Conservation (phyloP, 202 grass and related monocot genomes). For the Digitaria exilis region DNA sequence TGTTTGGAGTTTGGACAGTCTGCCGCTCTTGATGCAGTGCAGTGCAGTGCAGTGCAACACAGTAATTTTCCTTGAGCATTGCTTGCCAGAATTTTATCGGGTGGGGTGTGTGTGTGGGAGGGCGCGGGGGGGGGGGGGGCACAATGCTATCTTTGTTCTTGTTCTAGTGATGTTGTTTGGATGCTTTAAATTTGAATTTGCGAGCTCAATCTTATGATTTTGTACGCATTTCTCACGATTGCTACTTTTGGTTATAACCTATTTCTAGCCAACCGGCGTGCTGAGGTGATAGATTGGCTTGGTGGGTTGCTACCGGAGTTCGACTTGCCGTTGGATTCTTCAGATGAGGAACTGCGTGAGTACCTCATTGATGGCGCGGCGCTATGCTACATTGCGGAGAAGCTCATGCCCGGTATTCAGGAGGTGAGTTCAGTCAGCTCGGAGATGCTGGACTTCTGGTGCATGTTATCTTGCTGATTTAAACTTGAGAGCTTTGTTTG, state of each 20-base stretch:
- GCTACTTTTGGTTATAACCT: constrained; percentile 26
- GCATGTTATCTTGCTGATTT: constrained; percentile 32
- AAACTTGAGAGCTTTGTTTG: constrained; percentile 11
- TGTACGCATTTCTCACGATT: constrained; percentile 39
- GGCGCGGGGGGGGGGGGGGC: too few species aligned
- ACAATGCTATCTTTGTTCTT: constrained; percentile 1
- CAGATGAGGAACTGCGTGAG: constrained; percentile 86
- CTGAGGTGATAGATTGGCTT: constrained; percentile 84
- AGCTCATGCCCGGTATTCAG: constrained; percentile 62
- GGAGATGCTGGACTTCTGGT: constrained; percentile 9
- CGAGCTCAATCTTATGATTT: constrained; percentile 13
- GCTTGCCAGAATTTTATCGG: not conserved
- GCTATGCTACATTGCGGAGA: constrained; percentile 69
- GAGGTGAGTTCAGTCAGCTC: constrained; percentile 54
- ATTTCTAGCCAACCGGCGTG: constrained; percentile 62
- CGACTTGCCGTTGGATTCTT: constrained; percentile 72
- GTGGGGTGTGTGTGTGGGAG: too few species aligned
- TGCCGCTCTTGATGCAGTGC: constrained; percentile 14
- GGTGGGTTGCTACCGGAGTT: constrained; percentile 72
- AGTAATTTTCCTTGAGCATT: not conserved
- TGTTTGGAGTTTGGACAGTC: not conserved
- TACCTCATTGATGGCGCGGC: constrained; percentile 73
- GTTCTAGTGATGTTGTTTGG: not conserved
- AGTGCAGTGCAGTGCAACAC: not conserved
- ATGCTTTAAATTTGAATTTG: constrained; percentile 3